Evolutionary conservation across 352 stramenopile species (phyloP), one percentile per base, ranked within the genome.

Genomic region (Pythium sp.): DNA sequence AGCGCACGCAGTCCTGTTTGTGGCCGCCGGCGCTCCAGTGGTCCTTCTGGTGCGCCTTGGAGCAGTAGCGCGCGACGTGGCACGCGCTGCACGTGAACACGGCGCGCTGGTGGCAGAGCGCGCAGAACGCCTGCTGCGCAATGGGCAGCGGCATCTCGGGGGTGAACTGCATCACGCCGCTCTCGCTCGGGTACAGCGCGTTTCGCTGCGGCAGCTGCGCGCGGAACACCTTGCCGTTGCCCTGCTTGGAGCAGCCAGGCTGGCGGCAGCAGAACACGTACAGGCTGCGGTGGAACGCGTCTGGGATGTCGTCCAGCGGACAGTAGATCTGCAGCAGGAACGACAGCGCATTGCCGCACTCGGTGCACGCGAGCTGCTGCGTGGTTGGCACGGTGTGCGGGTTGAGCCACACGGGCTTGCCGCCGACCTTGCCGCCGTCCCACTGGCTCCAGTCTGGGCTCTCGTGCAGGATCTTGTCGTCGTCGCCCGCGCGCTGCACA

Each of bases 271-370:
- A 88, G 70, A 98, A 98, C 12, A 98, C 80, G 77, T 98, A 98
- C 24, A 98, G 68, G 22, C 79, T 95, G 67, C 95, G 90, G 84
- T 98, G 95, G 75, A 98, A 98, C 67, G 93, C 94, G 68, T 95
- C 79, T 24, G 72, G 34, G 15, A 84, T 66, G 24, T 96, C 86
- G 74, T 98, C 93, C 41, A 97, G 76, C 46, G 94, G 94, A 65
- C 91, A 97, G 69, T 98, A 98, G 63, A 98, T 87, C 77, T 98
- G 94, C 67, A 95, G 61, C 57, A 98, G 72, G 62, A 97, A 97
- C 12, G 84, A 70, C 66, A 97, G 67, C 34, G 79, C 76, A 64
- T 36, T 65, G 28, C 53, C 55, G 69, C 88, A 95, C 30, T 77
- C 76, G 0, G 22, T 5, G 64, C 89, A 95, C 38, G 74, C 57